Conservation (phyloP, 331 rosid genomes). For the Acacia concinna region DNA sequence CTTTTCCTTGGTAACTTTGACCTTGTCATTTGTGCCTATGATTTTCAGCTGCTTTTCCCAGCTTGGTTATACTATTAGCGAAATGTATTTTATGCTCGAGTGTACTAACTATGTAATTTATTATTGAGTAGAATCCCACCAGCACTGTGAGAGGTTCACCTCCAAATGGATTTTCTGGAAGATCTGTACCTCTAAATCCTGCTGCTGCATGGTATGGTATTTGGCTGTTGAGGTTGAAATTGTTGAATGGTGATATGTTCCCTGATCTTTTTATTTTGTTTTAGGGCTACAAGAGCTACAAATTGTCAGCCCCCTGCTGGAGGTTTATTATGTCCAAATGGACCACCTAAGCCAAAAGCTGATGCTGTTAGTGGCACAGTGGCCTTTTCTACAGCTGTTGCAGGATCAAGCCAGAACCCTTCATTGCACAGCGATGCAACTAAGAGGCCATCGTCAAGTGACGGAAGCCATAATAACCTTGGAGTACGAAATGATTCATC, state of each 20-base stretch:
- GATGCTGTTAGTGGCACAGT: slow-evolving; percentile 50
- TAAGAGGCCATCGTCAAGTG: slow-evolving; percentile 46
- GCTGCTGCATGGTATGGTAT: slow-evolving; percentile 76
- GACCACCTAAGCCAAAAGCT: slow-evolving; percentile 53
- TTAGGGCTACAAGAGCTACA: slow-evolving; percentile 79
- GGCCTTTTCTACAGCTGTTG: slow-evolving; percentile 64
- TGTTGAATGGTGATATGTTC: slow-evolving; percentile 15
- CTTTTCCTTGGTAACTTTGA: neutral
- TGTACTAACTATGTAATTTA: slow-evolving; percentile 29
- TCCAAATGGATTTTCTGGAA: slow-evolving; percentile 76
- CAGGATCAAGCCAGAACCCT: slow-evolving; percentile 47
- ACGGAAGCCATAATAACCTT: slow-evolving; percentile 46
- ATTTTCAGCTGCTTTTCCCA: slow-evolving; percentile 6
- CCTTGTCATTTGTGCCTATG: slow-evolving; percentile 5
- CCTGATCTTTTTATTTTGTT: slow-evolving; percentile 21
- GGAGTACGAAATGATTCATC: slow-evolving; percentile 51
- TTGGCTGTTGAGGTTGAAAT: slow-evolving; percentile 27
- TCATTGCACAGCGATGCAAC: slow-evolving; percentile 50
- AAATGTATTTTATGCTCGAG: slow-evolving; percentile 8
- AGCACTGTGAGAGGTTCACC: slow-evolving; percentile 63
- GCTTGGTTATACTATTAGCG: neutral
- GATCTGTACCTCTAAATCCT: slow-evolving; percentile 66
- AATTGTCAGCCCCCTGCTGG: slow-evolving; percentile 51
- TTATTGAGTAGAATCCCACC: slow-evolving; percentile 53
- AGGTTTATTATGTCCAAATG: slow-evolving; percentile 55